Percentiles rank a stretch among this genome's conserved stretches.
Evolutionary conservation across 2,329 filamentous ascomycete genomes (phyloP).

Genomic region (Reticulascus tulasneorum): DNA sequence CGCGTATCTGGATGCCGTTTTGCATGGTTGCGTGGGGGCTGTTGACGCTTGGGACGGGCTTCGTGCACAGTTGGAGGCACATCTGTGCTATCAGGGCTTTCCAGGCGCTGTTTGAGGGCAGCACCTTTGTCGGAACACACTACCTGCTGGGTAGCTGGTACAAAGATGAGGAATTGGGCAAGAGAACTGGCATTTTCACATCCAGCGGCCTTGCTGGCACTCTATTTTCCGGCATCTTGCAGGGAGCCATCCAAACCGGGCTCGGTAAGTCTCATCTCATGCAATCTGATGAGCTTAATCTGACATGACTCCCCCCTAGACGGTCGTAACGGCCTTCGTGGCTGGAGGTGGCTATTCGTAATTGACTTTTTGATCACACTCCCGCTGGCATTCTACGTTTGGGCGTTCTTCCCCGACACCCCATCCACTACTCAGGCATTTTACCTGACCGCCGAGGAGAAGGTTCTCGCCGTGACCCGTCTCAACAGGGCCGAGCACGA

Average conservation of each 20-base stretch:
- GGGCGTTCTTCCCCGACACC: slow-evolving; percentile 5
- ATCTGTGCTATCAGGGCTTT: slow-evolving; percentile 37
- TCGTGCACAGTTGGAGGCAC: no score
- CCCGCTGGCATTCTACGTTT: slow-evolving; percentile 2
- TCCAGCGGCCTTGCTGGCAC: slow-evolving; percentile 56
- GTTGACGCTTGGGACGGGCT: slow-evolving; percentile 58
- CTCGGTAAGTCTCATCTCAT: no score
- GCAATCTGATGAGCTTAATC: no score
- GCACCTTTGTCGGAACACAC: slow-evolving; percentile 36
- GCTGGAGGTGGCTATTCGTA: slow-evolving; percentile 56
- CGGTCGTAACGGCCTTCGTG: slow-evolving; percentile 39
- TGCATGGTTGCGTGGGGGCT: slow-evolving; percentile 63
- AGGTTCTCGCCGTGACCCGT: neutral
- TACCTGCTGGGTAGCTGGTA: slow-evolving; percentile 53
- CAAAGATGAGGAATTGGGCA: slow-evolving; percentile 56
- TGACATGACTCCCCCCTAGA: no score
- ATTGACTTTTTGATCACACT: slow-evolving; percentile 26
- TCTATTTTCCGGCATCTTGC: slow-evolving; percentile 55
- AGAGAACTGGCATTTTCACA: slow-evolving; percentile 60
- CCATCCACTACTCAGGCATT: neutral
- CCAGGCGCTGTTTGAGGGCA: slow-evolving; percentile 33
- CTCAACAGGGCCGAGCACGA: neutral
- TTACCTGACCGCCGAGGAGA: slow-evolving; percentile 6
- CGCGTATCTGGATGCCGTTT: slow-evolving; percentile 56
- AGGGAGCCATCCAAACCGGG: slow-evolving; percentile 38